phyloP scores from a whole-genome alignment of 2,329 filamentous ascomycete species.

The Stemphylium lycopersici region DNA sequence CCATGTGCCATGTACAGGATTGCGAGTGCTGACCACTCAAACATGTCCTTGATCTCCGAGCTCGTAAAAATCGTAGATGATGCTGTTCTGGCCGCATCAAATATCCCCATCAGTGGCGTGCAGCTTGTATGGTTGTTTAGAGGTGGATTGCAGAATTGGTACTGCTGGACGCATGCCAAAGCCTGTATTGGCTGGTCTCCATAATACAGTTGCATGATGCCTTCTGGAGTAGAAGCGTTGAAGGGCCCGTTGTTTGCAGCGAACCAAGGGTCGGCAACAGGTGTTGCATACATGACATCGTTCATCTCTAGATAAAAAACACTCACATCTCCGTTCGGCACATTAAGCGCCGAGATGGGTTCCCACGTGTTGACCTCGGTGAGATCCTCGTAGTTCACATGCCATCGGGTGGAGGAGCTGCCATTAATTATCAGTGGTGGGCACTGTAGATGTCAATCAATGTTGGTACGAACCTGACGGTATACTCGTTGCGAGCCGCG shows the following conservation, averaged over 20 bases:
- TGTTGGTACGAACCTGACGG: constrained; percentile 1
- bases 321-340: constrained; percentile 39
- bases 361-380: background rate
- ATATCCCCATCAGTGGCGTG: constrained; percentile 23
- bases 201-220: background rate
- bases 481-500: constrained; percentile 9
- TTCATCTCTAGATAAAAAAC: constrained; percentile 42
- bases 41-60: constrained; percentile 5
- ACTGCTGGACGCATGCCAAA: constrained; percentile 44
- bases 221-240: background rate
- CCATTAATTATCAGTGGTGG: too few species aligned
- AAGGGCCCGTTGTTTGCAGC: constrained; percentile 23
- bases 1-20: constrained; percentile 12
- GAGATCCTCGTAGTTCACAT: background rate
- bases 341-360: constrained; percentile 37
- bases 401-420: background rate
- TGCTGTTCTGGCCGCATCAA: constrained; percentile 7
- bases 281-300: constrained; percentile 29
- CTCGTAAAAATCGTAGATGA: background rate
- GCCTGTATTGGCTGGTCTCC: constrained; percentile 27
- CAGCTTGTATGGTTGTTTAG: constrained; percentile 19
- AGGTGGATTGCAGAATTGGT: constrained; percentile 44
- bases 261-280: constrained; percentile 43
- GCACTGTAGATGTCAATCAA: background rate
- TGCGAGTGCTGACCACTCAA: background rate